A percentile compares a stretch with the other conserved stretches of the same genome.
phyloP scores from a whole-genome alignment of 164 flowering plant genomes.

The Magnolia officinalis region DNA sequence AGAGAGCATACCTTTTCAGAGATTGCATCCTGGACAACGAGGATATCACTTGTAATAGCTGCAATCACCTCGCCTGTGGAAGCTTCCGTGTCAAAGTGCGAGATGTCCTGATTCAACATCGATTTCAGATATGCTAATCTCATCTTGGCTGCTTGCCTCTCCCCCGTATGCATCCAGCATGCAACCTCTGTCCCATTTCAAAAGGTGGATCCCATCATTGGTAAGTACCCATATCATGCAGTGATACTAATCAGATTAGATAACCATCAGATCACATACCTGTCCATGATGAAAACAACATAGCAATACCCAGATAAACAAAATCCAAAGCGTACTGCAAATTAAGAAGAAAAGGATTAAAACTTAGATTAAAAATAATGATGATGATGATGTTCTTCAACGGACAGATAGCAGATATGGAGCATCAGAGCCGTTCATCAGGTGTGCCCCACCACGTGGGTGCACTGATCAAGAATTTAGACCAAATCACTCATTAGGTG shows the following conservation, averaged over 20 bases:
- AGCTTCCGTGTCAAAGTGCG: constrained; percentile 87
- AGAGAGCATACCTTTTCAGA: constrained; percentile 73
- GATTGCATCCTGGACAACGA: constrained; percentile 96
- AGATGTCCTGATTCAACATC: constrained; percentile 90
- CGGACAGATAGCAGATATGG: too few relatives aligned
- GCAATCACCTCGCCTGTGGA: constrained; percentile 88
- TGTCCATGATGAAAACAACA: constrained; percentile 85
- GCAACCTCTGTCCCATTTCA: constrained; percentile 66
- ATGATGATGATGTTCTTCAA: too few relatives aligned
- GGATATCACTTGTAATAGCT: constrained; percentile 82
- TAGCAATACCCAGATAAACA: constrained; percentile 76
- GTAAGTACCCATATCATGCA: background rate
- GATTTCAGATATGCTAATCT: constrained; percentile 81
- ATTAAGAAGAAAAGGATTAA: background rate
- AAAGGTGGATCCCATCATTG: background rate
- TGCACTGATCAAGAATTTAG: too few relatives aligned
- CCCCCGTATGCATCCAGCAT: constrained; percentile 98
- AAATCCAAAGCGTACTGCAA: constrained; percentile 95
- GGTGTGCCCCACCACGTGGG: too few relatives aligned
- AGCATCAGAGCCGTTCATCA: too few relatives aligned
- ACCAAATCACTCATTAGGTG: too few relatives aligned
- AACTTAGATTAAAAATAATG: too few relatives aligned
- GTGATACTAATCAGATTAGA: background rate
- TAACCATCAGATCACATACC: constrained; percentile 37
- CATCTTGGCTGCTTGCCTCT: constrained; percentile 95